A percentile compares a stretch with the other conserved stretches of the same genome.
These are phyloP conservation scores for Fraxinus platypoda DNA, from an alignment of 305 asterid genomes.

Conservation along the genomic window DNA sequence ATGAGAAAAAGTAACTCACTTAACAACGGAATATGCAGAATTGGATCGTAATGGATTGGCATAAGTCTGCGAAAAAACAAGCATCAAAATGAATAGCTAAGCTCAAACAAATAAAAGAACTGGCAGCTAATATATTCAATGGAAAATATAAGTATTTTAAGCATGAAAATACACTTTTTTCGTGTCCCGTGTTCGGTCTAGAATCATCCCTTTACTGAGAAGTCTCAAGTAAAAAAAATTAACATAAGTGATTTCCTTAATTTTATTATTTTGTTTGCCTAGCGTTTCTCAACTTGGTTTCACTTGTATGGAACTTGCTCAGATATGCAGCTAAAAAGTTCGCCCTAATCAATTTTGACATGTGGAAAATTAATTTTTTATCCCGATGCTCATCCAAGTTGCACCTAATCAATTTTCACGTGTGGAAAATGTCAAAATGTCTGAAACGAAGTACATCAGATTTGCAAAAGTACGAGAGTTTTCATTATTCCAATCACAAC, in stretches of 20 bases:
- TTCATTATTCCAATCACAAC: neutral
- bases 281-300: neutral
- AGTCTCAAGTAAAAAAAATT: neutral
- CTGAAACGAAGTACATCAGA: neutral
- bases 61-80: slow-evolving; percentile 61
- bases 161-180: neutral
- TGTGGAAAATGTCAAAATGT: neutral
- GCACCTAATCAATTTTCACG: neutral
- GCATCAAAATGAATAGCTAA: neutral
- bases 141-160: neutral
- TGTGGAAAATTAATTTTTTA: neutral
- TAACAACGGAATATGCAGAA: slow-evolving; percentile 94
- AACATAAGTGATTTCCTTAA: neutral
- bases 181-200: neutral
- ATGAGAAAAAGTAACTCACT: slow-evolving; percentile 50
- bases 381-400: neutral
- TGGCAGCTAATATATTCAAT: neutral
- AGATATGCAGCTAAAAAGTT: neutral
- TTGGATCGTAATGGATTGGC: slow-evolving; percentile 81
- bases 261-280: neutral
- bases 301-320: neutral
- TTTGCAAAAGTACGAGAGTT: neutral
- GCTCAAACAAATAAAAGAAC: neutral
- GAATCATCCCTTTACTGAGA: neutral
- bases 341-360: neutral